A percentile compares a stretch with the other conserved stretches of the same genome.
Evolutionary conservation across 352 stramenopile genomes (phyloP).

Genomic region (Pythium plurisporium): DNA sequence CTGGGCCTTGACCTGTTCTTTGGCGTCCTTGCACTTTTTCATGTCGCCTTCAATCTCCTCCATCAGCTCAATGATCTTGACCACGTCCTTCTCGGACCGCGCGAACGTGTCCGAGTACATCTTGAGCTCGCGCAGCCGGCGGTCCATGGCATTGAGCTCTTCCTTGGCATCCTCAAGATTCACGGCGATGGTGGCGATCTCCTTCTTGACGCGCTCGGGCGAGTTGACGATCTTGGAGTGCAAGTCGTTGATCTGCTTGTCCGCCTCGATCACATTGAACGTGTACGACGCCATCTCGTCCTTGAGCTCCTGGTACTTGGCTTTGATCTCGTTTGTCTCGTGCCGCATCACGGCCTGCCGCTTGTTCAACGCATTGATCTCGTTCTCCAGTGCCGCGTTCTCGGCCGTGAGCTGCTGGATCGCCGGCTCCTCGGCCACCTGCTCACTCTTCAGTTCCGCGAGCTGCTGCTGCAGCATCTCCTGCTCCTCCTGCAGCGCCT

Average conservation of each 20-base stretch:
- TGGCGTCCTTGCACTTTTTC: conserved; percentile 58
- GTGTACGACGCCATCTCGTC: conserved; percentile 60
- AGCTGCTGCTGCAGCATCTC: conserved; percentile 57
- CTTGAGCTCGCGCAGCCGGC: conserved; percentile 47
- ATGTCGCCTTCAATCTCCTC: conserved; percentile 62
- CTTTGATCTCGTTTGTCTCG: conserved; percentile 79
- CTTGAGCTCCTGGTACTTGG: conserved; percentile 71
- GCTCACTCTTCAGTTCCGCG: conserved; percentile 50
- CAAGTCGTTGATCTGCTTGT: conserved; percentile 77
- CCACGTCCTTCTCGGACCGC: conserved; percentile 62
- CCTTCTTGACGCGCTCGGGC: conserved; percentile 78
- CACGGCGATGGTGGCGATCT: conserved; percentile 50
- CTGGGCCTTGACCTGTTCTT: conserved; percentile 62
- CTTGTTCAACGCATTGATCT: conserved; percentile 91
- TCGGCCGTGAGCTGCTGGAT: conserved; percentile 69
- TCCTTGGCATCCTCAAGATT: conserved; percentile 71
- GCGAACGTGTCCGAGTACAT: conserved; percentile 64
- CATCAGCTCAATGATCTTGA: conserved; percentile 58
- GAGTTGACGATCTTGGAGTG: conserved; percentile 88
- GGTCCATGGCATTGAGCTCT: conserved; percentile 61
- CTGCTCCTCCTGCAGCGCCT: conserved; percentile 56
- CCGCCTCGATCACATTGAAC: conserved; percentile 82
- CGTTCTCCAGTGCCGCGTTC: conserved; percentile 72
- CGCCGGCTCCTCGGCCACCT: conserved; percentile 49
- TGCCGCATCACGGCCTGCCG: conserved; percentile 84